Percentiles rank a stretch among this genome's conserved stretches.
These are phyloP conservation scores for Kwoniella botswanensis DNA, from an alignment of 768 basidiomycete genomes.

Conservation along the genomic window DNA sequence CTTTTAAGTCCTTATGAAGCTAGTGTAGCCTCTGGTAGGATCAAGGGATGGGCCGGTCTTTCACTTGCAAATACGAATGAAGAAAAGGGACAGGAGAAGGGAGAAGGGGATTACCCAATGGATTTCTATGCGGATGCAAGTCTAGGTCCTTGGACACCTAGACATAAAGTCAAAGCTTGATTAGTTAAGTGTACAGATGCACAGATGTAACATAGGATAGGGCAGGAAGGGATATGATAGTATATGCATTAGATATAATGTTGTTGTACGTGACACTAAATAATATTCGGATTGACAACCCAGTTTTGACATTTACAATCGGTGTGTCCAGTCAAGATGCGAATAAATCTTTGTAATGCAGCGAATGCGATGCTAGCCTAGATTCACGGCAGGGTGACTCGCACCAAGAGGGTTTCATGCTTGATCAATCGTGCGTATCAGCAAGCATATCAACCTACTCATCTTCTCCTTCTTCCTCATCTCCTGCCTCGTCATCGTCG, in stretches of 20 bases:
- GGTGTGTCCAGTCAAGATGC: no score
- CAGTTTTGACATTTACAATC: no score
- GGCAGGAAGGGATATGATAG: no score
- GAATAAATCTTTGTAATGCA: no score
- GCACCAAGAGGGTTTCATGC: no score
- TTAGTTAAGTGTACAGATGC: no score
- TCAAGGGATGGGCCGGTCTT: constrained; percentile 68
- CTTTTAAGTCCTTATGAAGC: constrained; percentile 93
- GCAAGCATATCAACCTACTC: background rate
- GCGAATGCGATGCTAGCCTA: no score
- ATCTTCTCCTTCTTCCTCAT: constrained; percentile 21
- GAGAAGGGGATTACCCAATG: constrained; percentile 79
- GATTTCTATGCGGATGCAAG: constrained; percentile 74
- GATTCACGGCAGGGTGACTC: no score
- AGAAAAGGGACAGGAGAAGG: constrained; percentile 24
- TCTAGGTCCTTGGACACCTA: constrained; percentile 57
- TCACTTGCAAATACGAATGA: background rate
- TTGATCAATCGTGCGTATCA: no score
- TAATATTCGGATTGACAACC: no score
- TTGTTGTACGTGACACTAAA: background rate
- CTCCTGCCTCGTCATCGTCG: constrained; percentile 21
- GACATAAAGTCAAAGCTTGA: constrained; percentile 34
- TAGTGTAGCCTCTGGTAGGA: constrained; percentile 76
- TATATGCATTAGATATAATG: no score
- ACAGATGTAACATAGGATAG: no score